Base-by-base conservation (phyloP, 306 rosid genomes). In the Cicer chorassanicum region DNA sequence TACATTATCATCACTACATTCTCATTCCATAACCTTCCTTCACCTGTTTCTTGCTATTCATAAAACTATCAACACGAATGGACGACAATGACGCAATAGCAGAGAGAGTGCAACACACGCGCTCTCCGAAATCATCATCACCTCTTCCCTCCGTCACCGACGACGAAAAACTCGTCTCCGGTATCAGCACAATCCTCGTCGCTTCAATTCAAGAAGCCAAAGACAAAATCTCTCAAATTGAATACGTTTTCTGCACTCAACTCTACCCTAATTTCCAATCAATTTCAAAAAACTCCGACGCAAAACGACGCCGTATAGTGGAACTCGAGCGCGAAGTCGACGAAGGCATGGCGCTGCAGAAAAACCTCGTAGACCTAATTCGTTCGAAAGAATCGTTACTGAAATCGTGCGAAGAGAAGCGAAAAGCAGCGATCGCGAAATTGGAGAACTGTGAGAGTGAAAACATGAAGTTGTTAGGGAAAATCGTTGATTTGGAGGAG, bases 171-270 rank as follows among this genome's bases (percentile, higher is more conserved):
- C 21, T 72, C 64, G 72, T 90, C 16, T 83, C 91, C 9, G 81
- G 86, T 68, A 92, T 91, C 50, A 89, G 97, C 81, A 89, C 97
- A 9, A 54, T 91, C 55, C 81, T 94, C 65, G 97, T 94, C 48
- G 98, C 96, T 0, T 87, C 97, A 1, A 87, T 94, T 72, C 95
- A 91, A 77, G 98, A 94, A 68, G 85, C 93, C 50, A 94, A 82
- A 51, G 93, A 94, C 71, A 80, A 89, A 45, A 86, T 91, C 63
- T 82, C 90, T 1, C 96, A 94, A 77, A 85, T 94, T 36, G 98
- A 94, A 75, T 78, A 88, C 74, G 82, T 94, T 36, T 94, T 94
- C 87, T 92, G 97, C 69, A 78, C 67, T 29, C 90, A 88, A 77
- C 80, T 94, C 18, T 92, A 78, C 62, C 96, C 96, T 4, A 72